Base-by-base conservation (phyloP, 768 basidiomycete species). In the Boletus eberwhitei region DNA sequence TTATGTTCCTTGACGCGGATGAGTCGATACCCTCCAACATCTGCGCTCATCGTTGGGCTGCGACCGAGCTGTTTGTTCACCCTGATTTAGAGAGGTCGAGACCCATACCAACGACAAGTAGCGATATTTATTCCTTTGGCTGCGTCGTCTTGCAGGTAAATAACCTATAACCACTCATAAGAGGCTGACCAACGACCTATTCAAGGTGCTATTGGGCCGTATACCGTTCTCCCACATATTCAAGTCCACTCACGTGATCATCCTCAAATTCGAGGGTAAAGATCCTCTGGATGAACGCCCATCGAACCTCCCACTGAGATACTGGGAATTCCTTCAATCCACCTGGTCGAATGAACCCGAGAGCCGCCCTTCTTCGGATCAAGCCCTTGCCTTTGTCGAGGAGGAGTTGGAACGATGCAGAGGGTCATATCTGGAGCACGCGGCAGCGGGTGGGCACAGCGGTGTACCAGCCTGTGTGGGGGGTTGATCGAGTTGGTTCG, bases 221-320 rank as follows among this genome's bases (percentile, higher is more conserved):
- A 52, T 61, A 42, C 59, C 59, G 0, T 60, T 60, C 31, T 37
- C 34, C 12, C 54, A 45, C 26, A 35, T 60, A 21, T 36, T 21
- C 37, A 55, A 41, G 41, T 22, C 47, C 3, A 61, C 59, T 0
- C 59, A 60, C 1, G 48, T 60, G 3, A 61, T 61, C 8, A 50
- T 60, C 26, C 54, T 60, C 6, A 60, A 60, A n/a, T 61, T 52
- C 2, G n/a, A 51, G 39, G 59, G 59, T 0, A 60, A 57, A 29
- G 44, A 60, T 21, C 59, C 59, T 6, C 32, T 60, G 47, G 59
- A 60, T 14, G 54, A 60, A 32, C 11, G 59, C 22, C 59, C 58
- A 13, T 21, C 41, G 1, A 4, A 37, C 17, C 46, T 60, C 8
- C 17, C 53, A 16, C 19, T 19, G 5, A 29, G 13, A 14, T 39